Conservation (phyloP, 2,329 filamentous ascomycete genomes). For the Colletotrichum navitas region DNA sequence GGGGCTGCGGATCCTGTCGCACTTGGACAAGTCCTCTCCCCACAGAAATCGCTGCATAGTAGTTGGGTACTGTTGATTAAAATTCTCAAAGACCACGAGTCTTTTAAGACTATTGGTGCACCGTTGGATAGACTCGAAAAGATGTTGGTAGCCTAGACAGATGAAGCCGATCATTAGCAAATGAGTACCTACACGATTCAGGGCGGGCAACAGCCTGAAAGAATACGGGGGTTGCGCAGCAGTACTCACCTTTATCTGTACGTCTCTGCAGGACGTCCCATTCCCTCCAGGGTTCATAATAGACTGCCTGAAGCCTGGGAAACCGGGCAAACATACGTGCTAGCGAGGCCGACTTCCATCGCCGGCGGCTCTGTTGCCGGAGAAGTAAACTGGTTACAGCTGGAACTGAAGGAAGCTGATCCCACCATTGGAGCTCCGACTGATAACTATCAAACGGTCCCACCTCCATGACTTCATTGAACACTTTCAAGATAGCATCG, state of each 20-base stretch:
- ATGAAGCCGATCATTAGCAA: background rate
- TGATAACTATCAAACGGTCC: conserved; percentile 44
- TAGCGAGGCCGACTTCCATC: conserved; percentile 48
- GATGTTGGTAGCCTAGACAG: conserved; percentile 2
- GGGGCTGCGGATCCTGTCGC: too few relatives aligned
- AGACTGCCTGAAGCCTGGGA: conserved; percentile 48
- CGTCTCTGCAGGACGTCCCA: conserved; percentile 42
- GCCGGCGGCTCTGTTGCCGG: conserved; percentile 50
- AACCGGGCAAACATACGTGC: conserved; percentile 49
- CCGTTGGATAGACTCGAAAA: conserved; percentile 26
- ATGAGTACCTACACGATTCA: background rate
- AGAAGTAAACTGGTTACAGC: conserved; percentile 50
- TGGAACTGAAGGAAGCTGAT: conserved; percentile 46
- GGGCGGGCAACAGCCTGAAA: background rate
- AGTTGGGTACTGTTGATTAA: conserved; percentile 49
- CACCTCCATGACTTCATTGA: conserved; percentile 43
- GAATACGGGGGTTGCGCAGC: background rate
- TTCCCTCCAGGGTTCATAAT: conserved; percentile 52
- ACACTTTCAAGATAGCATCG: conserved; percentile 44
- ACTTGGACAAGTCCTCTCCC: too few relatives aligned
- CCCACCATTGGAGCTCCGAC: conserved; percentile 46
- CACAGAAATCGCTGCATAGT: conserved; percentile 40
- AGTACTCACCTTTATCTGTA: conserved; percentile 44
- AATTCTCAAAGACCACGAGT: conserved; percentile 50
- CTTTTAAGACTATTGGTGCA: conserved; percentile 42